Evolutionary conservation across 345 rosid species (phyloP).

Genomic region (Eucalyptus globulus): DNA sequence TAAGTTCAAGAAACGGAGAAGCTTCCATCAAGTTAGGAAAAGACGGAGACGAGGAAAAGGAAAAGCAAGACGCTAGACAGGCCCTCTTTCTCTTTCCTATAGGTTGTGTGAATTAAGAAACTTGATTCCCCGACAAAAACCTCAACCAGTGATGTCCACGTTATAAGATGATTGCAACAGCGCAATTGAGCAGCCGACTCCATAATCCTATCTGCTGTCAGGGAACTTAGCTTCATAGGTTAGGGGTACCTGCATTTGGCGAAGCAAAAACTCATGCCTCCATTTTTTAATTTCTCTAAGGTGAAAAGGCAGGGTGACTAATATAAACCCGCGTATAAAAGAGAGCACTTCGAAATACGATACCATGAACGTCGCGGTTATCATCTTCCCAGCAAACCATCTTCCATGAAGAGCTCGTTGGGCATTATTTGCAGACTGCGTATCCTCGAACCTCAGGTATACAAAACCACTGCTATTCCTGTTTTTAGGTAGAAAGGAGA

Average conservation of each 20-base stretch:
- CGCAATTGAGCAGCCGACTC: background rate
- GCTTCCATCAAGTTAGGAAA: background rate
- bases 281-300: background rate
- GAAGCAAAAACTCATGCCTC: background rate
- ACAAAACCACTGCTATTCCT: slow-evolving; percentile 88
- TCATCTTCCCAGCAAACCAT: slow-evolving; percentile 99
- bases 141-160: background rate
- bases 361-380: slow-evolving; percentile 88
- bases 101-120: background rate
- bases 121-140: background rate
- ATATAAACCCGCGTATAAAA: background rate
- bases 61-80: background rate
- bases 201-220: slow-evolving; percentile 18
- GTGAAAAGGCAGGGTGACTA: background rate
- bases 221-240: slow-evolving; percentile 52
- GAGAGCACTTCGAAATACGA: background rate
- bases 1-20: background rate
- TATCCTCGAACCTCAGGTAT: slow-evolving; percentile 59
- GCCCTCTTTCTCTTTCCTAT: background rate
- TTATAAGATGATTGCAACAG: background rate
- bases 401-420: slow-evolving; percentile 89
- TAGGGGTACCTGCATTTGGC: slow-evolving; percentile 33
- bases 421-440: slow-evolving; percentile 52
- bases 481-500: slow-evolving; percentile 1
- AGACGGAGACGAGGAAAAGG: background rate